Conservation (phyloP, 1,284 basidiomycete genomes). For the Irpex sp. region DNA sequence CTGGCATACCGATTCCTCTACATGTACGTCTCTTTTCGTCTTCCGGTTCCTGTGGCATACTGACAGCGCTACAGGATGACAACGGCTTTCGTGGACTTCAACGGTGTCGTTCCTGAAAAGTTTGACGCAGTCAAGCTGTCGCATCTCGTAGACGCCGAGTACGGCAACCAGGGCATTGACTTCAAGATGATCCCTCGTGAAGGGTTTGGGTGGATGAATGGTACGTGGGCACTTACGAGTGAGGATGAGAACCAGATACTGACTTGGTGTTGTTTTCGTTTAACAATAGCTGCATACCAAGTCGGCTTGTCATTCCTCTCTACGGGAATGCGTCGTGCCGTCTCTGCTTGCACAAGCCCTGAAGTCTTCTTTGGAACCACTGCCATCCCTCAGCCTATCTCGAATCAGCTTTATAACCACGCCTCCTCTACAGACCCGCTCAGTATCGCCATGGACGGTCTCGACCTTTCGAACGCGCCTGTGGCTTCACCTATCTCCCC, state of each 20-base stretch:
- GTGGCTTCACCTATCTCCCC: conserved; percentile 14
- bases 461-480: conserved; percentile 27
- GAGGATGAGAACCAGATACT: neutral
- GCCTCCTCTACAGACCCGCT: conserved; percentile 54
- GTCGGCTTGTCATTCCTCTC: conserved; percentile 94
- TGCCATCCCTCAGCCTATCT: conserved; percentile 28
- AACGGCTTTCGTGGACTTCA: conserved; percentile 90
- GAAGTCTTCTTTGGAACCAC: conserved; percentile 77
- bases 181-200: conserved; percentile 95
- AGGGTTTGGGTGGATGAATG: conserved; percentile 97
- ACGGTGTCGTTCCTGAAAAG: conserved; percentile 97
- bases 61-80: conserved; percentile 62
- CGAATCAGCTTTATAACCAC: conserved; percentile 28
- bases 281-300: conserved; percentile 76
- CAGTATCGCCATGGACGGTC: conserved; percentile 63
- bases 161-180: conserved; percentile 97
- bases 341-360: conserved; percentile 88
- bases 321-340: conserved; percentile 89
- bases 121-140: conserved; percentile 95
- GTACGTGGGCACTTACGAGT: conserved; percentile 36
- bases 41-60: neutral
- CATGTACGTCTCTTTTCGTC: conserved; percentile 54
- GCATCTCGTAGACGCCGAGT: conserved; percentile 96
- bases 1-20: conserved; percentile 95
- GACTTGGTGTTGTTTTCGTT: conserved; percentile 1